These are phyloP conservation scores for Persicaria tinctoria DNA, from an alignment of 148 eudicot species.

Conservation along the genomic window DNA sequence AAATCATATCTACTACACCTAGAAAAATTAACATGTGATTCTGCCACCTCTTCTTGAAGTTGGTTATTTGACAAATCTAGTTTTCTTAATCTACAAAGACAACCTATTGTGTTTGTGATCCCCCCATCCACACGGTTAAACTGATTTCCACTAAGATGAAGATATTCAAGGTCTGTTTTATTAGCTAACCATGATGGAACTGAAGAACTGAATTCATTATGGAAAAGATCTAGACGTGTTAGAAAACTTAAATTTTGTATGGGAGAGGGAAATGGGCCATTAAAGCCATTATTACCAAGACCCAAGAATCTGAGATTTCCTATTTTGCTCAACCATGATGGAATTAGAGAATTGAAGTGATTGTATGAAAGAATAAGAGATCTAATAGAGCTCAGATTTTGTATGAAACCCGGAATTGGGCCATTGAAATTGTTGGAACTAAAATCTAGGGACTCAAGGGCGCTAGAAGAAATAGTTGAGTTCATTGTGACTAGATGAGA, in stretches of 20 bases:
- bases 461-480: background rate
- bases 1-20: background rate
- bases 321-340: constrained; percentile 6
- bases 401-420: constrained; percentile 13
- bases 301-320: background rate
- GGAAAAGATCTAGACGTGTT: background rate
- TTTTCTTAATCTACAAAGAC: background rate
- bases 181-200: background rate
- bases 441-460: background rate
- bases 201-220: background rate
- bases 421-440: constrained; percentile 5
- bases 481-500: background rate
- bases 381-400: constrained; percentile 14
- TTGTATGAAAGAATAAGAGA: constrained; percentile 20
- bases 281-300: background rate
- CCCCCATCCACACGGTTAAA: constrained; percentile 11
- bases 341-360: background rate
- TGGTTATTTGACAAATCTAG: background rate
- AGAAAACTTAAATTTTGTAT: background rate
- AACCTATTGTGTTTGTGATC: background rate
- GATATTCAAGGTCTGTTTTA: background rate
- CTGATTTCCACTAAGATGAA: constrained; percentile 7
- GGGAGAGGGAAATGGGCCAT: background rate
- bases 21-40: background rate
- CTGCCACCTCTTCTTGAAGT: background rate